phyloP scores from a whole-genome alignment of 768 basidiomycete genomes.

The Trametes meyenii region DNA sequence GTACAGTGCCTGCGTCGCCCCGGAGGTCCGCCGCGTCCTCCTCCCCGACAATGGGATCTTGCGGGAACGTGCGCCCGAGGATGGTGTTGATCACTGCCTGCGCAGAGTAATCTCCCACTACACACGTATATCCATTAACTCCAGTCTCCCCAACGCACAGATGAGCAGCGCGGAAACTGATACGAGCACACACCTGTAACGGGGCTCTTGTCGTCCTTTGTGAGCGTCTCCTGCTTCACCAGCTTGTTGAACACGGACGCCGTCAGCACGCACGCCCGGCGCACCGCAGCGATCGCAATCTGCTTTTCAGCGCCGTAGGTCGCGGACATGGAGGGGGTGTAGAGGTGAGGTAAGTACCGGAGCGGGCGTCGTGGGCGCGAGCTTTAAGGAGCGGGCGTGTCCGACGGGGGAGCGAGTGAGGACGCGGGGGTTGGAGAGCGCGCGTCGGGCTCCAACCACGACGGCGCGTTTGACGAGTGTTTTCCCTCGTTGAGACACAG shows the following conservation, averaged over 20 bases:
- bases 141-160: neutral
- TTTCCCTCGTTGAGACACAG: too few relatives aligned
- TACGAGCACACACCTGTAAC: slow-evolving; percentile 50
- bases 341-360: too few relatives aligned
- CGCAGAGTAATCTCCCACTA: slow-evolving; percentile 92
- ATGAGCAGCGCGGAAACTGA: neutral
- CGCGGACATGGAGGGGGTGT: slow-evolving; percentile 8
- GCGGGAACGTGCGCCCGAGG: slow-evolving; percentile 74
- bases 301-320: slow-evolving; percentile 67
- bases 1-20: slow-evolving; percentile 40
- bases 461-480: too few relatives aligned
- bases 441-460: too few relatives aligned
- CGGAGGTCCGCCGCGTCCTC: slow-evolving; percentile 88
- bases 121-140: neutral
- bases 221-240: slow-evolving; percentile 82
- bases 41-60: slow-evolving; percentile 91
- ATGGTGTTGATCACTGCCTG: slow-evolving; percentile 91
- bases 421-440: too few relatives aligned
- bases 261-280: slow-evolving; percentile 83
- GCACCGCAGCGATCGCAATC: slow-evolving; percentile 85
- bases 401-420: too few relatives aligned
- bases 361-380: too few relatives aligned
- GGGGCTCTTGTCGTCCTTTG: slow-evolving; percentile 84
- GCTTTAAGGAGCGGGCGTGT: too few relatives aligned
- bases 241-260: slow-evolving; percentile 85